Base-by-base conservation (phyloP, 2,329 filamentous ascomycete species). In the Talaromyces atroroseus region DNA sequence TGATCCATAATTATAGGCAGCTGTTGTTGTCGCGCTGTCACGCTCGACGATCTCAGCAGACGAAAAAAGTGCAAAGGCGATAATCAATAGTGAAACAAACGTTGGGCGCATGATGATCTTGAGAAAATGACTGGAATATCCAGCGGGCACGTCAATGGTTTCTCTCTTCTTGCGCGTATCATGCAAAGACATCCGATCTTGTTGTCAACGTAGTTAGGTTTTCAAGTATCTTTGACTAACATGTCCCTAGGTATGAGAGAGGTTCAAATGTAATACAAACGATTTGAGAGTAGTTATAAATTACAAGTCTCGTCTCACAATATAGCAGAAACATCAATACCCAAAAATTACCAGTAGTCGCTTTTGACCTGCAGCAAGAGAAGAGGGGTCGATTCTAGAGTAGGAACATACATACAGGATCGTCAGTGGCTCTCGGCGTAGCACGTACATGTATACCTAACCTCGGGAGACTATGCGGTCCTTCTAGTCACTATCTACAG, bases 1-100 rank as follows among this genome's bases (percentile, higher is more conserved):
- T 16, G 56, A 32, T 36, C 45, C 56, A 40, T 49, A 53, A 14
- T 54, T 58, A 4, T 38, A 46, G 7, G 34, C 56, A 3, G 46
- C 45, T 32, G 56, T 44, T n/a, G 46, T 16, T 38, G 50, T 20
- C n/a, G 40, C 29, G 36, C 14, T 23, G 21, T 54, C 46, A 18
- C 52, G 52, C 29, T 29, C 44, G 16, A 49, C 34, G 20, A 49
- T 54, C 24, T 34, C 6, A 16, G 56, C 56, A 18, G 47, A 54
- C 6, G 56, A 42, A 20, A 54, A 40, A 14, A 45, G 16, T 16
- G 47, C 51, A 23, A 47, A 47, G n/a, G 38, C 23, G 21, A 58
- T 26, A 42, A 54, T 26, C n/a, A 47, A 20, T 5, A 54, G n/a
- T 16, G 47, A 54, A 1, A 58, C 10, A 16, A 20, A n/a, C 2